Evolutionary conservation across 2,329 filamentous ascomycete species (phyloP).

Genomic region (Arthrobotrys iridis): DNA sequence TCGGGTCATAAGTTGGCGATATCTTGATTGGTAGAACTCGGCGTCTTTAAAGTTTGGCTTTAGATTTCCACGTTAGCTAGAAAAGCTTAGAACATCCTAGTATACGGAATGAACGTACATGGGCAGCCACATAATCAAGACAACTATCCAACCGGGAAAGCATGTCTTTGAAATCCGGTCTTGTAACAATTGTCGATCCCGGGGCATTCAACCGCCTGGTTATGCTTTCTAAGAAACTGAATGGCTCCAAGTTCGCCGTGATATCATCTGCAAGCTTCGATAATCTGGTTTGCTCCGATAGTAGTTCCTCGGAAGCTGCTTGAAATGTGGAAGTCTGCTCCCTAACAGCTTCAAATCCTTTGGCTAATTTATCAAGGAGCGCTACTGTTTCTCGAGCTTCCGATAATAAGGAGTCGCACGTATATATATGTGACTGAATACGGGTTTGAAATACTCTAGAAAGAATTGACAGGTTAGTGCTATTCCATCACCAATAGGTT

Average conservation of each 20-base stretch:
- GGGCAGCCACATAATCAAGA: conserved; percentile 87
- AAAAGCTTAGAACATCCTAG: neutral
- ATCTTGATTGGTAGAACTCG: conserved; percentile 64
- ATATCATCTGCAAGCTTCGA: conserved; percentile 83
- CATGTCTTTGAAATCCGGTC: conserved; percentile 86
- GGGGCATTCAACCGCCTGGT: conserved; percentile 91
- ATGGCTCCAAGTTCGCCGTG: conserved; percentile 90
- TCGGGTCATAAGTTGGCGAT: conserved; percentile 64
- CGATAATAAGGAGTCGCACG: conserved; percentile 77
- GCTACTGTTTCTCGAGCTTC: conserved; percentile 80
- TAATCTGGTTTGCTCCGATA: conserved; percentile 82
- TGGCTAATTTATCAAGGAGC: conserved; percentile 79
- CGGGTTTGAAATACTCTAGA: conserved; percentile 81
- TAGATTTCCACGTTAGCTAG: neutral
- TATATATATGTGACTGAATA: conserved; percentile 67
- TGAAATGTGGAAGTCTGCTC: conserved; percentile 92
- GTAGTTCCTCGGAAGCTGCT: conserved; percentile 86
- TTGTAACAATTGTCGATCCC: conserved; percentile 86
- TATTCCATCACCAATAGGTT: neutral
- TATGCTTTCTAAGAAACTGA: conserved; percentile 89
- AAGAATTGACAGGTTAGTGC: neutral
- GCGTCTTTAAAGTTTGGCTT: conserved; percentile 56
- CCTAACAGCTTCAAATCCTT: conserved; percentile 88
- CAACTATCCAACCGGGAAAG: conserved; percentile 87
- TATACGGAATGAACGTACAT: conserved; percentile 67